Percentiles rank a stretch among this genome's conserved stretches.
These are phyloP conservation scores for Acacia crassicarpa DNA, from an alignment of 306 rosid genomes.

Conservation along the genomic window DNA sequence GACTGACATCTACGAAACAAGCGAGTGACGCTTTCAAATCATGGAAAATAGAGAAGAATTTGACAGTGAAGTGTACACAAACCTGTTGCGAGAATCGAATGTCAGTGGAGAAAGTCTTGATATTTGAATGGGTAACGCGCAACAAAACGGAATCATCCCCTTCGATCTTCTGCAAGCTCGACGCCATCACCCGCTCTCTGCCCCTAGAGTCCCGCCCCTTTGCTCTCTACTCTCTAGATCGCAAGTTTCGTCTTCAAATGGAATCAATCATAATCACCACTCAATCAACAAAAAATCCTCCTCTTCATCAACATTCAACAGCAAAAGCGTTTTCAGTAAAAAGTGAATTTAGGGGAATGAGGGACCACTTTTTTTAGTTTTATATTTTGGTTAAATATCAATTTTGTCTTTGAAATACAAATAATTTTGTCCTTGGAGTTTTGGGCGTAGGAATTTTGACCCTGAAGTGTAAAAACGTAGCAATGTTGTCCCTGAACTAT, in stretches of 20 bases:
- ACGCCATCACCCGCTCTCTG: slow-evolving; percentile 44
- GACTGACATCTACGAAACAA: slow-evolving; percentile 49
- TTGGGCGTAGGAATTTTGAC: too few species aligned
- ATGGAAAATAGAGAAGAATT: neutral
- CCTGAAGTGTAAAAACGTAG: too few species aligned
- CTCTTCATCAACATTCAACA: too few species aligned
- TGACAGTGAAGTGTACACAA: neutral
- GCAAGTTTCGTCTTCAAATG: neutral
- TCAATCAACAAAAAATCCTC: too few species aligned
- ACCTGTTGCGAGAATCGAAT: slow-evolving; percentile 77
- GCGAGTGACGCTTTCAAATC: neutral
- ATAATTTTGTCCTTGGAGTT: too few species aligned
- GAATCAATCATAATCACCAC: neutral
- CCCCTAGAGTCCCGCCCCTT: neutral
- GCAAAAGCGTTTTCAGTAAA: too few species aligned
- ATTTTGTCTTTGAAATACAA: too few species aligned
- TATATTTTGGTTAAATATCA: too few species aligned
- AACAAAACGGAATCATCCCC: slow-evolving; percentile 64
- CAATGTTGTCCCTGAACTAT: too few species aligned
- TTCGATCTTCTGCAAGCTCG: slow-evolving; percentile 58
- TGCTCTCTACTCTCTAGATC: neutral
- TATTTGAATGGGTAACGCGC: slow-evolving; percentile 74
- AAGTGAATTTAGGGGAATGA: too few species aligned
- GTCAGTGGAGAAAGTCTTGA: slow-evolving; percentile 68
- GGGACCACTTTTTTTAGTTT: too few species aligned